Evolutionary conservation across 345 rosid species (phyloP).

Genomic region (Boechera retrofracta): DNA sequence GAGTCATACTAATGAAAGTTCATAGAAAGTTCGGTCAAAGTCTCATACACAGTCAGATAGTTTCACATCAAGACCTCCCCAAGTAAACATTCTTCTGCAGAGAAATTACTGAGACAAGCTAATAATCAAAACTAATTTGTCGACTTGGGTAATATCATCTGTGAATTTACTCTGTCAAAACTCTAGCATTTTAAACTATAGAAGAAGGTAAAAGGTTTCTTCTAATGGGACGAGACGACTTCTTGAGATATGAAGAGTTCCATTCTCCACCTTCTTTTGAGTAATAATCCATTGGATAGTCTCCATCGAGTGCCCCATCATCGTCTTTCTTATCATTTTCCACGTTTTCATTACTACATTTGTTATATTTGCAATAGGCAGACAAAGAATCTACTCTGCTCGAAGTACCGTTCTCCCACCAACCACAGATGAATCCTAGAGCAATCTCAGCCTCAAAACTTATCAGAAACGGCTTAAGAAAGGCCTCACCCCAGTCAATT

Average conservation of each 20-base stretch:
- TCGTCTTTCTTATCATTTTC: conserved; percentile 35
- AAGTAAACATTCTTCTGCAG: not conserved
- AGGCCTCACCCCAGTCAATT: conserved; percentile 97
- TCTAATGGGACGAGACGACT: conserved; percentile 53
- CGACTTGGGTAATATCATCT: not conserved
- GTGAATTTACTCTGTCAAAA: not conserved
- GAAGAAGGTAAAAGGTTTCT: conserved; percentile 43
- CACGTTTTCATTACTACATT: conserved; percentile 41
- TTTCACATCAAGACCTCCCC: not conserved
- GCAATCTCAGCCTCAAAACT: conserved; percentile 94
- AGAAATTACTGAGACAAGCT: not conserved
- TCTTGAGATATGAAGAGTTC: conserved; percentile 87
- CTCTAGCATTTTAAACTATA: conserved; percentile 27
- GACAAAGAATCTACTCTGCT: conserved; percentile 26
- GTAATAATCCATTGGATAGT: conserved; percentile 95
- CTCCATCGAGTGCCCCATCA: conserved; percentile 49
- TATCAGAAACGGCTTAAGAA: conserved; percentile 75
- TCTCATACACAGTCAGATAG: not conserved
- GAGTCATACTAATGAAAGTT: too few species aligned
- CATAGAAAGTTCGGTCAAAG: not conserved
- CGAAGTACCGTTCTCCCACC: conserved; percentile 74
- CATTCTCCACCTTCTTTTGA: conserved; percentile 96
- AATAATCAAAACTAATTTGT: not conserved
- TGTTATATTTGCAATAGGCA: conserved; percentile 40
- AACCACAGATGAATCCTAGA: conserved; percentile 66